Base-by-base conservation (phyloP, 305 asterid genomes). In the Solanum chacoense region DNA sequence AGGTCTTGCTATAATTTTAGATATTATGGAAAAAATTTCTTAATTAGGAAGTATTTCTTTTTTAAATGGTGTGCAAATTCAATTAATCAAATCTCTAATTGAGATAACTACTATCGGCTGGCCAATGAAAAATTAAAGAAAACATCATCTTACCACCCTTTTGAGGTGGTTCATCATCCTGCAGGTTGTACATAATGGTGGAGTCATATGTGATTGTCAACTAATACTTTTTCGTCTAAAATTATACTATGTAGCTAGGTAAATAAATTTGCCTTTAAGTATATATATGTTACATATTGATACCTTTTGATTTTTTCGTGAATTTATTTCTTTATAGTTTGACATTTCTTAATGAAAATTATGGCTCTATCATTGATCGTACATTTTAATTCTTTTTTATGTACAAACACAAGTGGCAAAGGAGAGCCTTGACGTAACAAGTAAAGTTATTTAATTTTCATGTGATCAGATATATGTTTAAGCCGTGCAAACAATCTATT, bases 251-350 rank as follows among this genome's bases (percentile, higher is more conserved):
- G 1, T 63, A 63, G 1, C 2, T 63, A 9, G 26, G 6, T 63
- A 63, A 63, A 63, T 8, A 22, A 0, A 3, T 63, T 63, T 59
- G 9, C 0, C 3, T 63, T 63, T 63, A 22, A 8, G 29, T 63
- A 63, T 45, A 22, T 22, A 63, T 22, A 63, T 63, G 11, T 2
- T 63, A 22, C 3, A 9, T 63, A 1, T 9, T 65, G 72, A n/a
- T 1, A 9, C 0, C 0, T 11, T 1, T 65, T n/a, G 1, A 0
- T 6, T 65, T 22, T 0, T n/a, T n/a, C 7, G 0, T 10, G 1
- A 22, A 6, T n/a, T 9, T 63, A 63, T 10, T 63, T 63, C 2
- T 63, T n/a, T 4, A 63, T 22, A 4, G 5, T 63, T 22, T 63
- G 3, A 22, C n/a, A 22, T 4, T 9, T 63, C 6, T 63, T n/a